A percentile compares a stretch with the other conserved stretches of the same genome.
Evolutionary conservation across 495 filamentous ascomycete genomes (phyloP).

Genomic region (Coniosporium apollinis): DNA sequence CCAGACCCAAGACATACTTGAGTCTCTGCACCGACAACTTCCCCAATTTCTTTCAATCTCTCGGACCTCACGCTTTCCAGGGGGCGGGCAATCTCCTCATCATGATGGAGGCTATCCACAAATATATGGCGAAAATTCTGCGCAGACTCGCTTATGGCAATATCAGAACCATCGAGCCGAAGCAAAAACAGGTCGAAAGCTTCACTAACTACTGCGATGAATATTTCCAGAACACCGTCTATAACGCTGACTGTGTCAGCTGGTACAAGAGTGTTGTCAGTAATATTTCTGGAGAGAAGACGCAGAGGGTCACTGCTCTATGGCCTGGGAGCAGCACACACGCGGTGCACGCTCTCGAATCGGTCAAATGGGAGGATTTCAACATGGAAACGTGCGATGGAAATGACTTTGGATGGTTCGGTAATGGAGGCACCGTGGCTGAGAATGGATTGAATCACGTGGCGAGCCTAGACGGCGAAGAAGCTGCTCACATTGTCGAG

Average conservation of each 20-base stretch:
- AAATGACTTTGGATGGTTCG: neutral
- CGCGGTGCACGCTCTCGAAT: slow-evolving; percentile 16
- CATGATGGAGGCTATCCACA: slow-evolving; percentile 17
- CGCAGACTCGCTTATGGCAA: slow-evolving; percentile 10
- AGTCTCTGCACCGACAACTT: slow-evolving; percentile 16
- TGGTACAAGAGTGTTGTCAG: slow-evolving; percentile 9
- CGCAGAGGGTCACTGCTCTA: slow-evolving; percentile 6
- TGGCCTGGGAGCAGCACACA: slow-evolving; percentile 21
- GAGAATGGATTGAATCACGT: no score
- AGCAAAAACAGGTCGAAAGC: slow-evolving; percentile 11
- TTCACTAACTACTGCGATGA: slow-evolving; percentile 12
- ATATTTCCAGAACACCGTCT: slow-evolving; percentile 11
- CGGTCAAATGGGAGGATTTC: slow-evolving; percentile 21
- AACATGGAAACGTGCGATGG: slow-evolving; percentile 3
- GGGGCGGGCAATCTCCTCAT: slow-evolving; percentile 17
- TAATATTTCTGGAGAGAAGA: no score
- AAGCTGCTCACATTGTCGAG: no score
- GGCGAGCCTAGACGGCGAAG: no score
- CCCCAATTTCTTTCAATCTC: slow-evolving; percentile 21
- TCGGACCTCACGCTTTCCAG: slow-evolving; percentile 21
- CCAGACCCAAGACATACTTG: slow-evolving; percentile 16
- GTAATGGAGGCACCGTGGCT: no score
- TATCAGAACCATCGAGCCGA: slow-evolving; percentile 11
- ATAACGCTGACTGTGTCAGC: slow-evolving; percentile 8
- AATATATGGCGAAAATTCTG: slow-evolving; percentile 13